A percentile compares a stretch with the other conserved stretches of the same genome.
Conservation (phyloP, 495 filamentous ascomycete species). For the Hyaloscypha hepaticicola region DNA sequence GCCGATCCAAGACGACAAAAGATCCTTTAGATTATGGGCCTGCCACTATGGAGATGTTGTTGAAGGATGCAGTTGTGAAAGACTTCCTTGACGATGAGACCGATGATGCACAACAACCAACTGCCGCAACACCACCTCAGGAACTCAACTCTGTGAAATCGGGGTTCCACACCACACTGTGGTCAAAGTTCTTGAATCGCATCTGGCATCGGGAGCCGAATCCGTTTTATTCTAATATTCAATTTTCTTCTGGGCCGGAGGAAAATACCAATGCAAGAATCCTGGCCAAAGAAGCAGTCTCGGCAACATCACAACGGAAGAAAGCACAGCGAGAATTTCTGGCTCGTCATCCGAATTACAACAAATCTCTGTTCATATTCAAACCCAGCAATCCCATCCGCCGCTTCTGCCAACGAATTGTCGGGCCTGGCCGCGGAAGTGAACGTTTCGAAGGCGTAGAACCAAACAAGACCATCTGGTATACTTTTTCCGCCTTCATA, state of each 20-base stretch:
- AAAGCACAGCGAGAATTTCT: conserved; percentile 89
- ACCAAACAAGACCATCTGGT: conserved; percentile 87
- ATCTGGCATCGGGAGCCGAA: conserved; percentile 76
- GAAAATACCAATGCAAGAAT: conserved; percentile 78
- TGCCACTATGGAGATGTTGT: conserved; percentile 87
- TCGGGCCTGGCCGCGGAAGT: conserved; percentile 84
- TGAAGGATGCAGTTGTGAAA: conserved; percentile 90
- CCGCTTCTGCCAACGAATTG: conserved; percentile 81
- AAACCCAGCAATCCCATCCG: conserved; percentile 71
- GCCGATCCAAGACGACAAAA: conserved; percentile 61
- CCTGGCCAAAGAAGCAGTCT: conserved; percentile 87
- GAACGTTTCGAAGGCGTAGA: conserved; percentile 83
- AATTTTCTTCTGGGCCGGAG: conserved; percentile 64
- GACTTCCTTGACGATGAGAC: conserved; percentile 85
- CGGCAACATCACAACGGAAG: conserved; percentile 76
- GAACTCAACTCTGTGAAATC: conserved; percentile 40
- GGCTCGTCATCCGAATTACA: conserved; percentile 83
- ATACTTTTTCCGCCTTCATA: conserved; percentile 87
- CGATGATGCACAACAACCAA: conserved; percentile 36
- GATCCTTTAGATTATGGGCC: conserved; percentile 88
- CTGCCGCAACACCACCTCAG: conserved; percentile 37
- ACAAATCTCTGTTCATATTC: conserved; percentile 89
- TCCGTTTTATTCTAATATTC: conserved; percentile 86
- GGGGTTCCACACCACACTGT: conserved; percentile 55
- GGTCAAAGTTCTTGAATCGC: conserved; percentile 51